Evolutionary conservation across 352 stramenopile genomes (phyloP), one percentile per base, ranked within the genome.

Genomic region (Pythium apleroticum): DNA sequence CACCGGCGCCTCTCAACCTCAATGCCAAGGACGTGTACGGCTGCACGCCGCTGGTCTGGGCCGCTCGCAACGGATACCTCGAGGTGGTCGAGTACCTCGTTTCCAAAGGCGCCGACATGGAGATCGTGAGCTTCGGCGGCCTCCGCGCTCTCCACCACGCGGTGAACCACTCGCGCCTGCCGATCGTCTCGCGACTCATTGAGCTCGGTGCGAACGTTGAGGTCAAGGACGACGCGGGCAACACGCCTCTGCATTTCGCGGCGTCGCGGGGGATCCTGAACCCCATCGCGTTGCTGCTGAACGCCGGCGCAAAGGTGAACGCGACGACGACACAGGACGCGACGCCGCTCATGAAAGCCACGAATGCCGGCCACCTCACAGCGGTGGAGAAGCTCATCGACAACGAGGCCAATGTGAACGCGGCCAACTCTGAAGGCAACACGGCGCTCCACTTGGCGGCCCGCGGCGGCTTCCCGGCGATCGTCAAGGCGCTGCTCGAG

Each of bases 351-450:
- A 91, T 96, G 78, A 95, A 93, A 60, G 90, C 90, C 4, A 81
- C 84, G 33, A 89, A 76, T n/a, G 87, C 81, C 1, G 88, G 88
- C 12, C 90, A 97, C 59, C 46, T 76, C 11, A 87, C 86, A 6
- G 82, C 84, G 9, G 84, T 93, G n/a, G 90, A 95, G 67, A 95
- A 95, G 73, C 81, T 96, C n/a, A 69, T 95, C 30, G 84, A 91
- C 53, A 85, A 84, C 67, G 86, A 89, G 37, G 88, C 84, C n/a
- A 89, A 75, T 52, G 72, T 73, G 8, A 86, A 85, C 28, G 69
- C 76, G 45, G 72, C 68, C n/a, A 92, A 95, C 58, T 30, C 65
- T 4, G 84, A 95, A 53, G 87, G 87, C 55, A 95, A 96, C 70
- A 90, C 86, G 25, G 87, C 89, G 37, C 77, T 97, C 39, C 89